These are phyloP conservation scores for Neophaeococcomyces aloes DNA, from an alignment of 2,329 filamentous ascomycete genomes.

Conservation along the genomic window DNA sequence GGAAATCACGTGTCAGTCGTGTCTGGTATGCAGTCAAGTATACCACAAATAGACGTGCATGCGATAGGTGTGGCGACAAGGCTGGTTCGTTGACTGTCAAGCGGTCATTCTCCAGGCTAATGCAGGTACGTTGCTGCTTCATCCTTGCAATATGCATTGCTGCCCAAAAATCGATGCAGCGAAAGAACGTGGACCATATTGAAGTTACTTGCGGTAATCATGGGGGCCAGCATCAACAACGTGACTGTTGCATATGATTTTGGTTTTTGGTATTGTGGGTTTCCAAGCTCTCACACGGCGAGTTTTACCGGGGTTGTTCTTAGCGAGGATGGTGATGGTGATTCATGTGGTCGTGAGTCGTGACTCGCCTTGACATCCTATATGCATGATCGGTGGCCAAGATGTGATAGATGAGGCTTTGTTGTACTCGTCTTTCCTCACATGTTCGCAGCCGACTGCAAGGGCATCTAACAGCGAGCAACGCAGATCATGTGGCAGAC, in stretches of 20 bases:
- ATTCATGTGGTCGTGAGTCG: background rate
- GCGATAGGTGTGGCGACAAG: conserved; percentile 8
- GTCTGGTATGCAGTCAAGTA: conserved; percentile 7
- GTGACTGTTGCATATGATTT: background rate
- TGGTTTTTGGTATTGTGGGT: background rate
- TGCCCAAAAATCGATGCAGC: conserved; percentile 27
- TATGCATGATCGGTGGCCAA: background rate
- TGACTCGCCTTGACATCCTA: background rate
- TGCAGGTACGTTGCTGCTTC: conserved; percentile 14
- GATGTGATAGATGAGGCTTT: background rate
- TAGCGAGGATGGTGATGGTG: background rate
- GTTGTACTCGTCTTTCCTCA: background rate
- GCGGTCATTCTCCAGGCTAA: conserved; percentile 10
- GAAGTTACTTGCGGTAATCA: conserved; percentile 17
- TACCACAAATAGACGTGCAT: conserved; percentile 23
- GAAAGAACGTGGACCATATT: conserved; percentile 14
- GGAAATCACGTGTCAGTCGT: conserved; percentile 9
- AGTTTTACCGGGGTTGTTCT: conserved; percentile 5
- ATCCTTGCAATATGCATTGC: conserved; percentile 22
- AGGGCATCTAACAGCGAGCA: background rate
- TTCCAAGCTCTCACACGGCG: background rate
- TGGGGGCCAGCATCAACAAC: background rate
- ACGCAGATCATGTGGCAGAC: background rate
- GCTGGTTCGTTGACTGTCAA: conserved; percentile 20
- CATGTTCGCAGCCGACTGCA: conserved; percentile 1